Evolutionary conservation across 2,329 filamentous ascomycete genomes (phyloP), one percentile per base, ranked within the genome.

Genomic region (Ophiostoma angusticollis): DNA sequence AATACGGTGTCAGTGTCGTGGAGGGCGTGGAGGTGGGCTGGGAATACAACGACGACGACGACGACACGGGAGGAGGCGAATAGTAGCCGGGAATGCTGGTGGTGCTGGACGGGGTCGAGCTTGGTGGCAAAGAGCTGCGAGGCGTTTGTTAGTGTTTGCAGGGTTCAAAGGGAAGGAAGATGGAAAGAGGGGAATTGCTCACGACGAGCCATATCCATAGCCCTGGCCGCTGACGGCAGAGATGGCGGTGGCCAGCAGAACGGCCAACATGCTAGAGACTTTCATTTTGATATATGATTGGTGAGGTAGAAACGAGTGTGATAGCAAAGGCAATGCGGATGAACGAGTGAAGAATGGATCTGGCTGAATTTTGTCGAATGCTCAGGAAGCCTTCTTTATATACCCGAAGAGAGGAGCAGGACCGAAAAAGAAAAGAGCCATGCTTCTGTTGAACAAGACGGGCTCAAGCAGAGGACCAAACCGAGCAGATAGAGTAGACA

Each of bases 281-380:
- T 39, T 39, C 37, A 39, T 39, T n/a, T 12, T 4, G 28, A 11
- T 14, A 21, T 3, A 37, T 24, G 23, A 31, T 23, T 1, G 24
- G 17, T 36, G 29, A 29, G 19, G 29, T 36, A 23, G 23, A 28
- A 25, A 31, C 12, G 35, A 18, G 19, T 13, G 30, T 28, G 12
- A n/a, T n/a, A n/a, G n/a, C 12, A 30, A 9, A 11, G 16, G n/a
- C 24, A 21, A 28, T 12, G 13, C n/a, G 19, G 23, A 27, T 19
- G 18, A 35, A 27, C 17, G 24, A 36, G 25, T 11, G 34, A 25
- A 30, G 18, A 37, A 21, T 16, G 18, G 13, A 29, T 36, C 18
- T 18, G n/a, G n/a, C n/a, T n/a, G n/a, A n/a, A n/a, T n/a, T 19
- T 30, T 36, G 25, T 29, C 12, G 29, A 19, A 36, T 36, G 34